These are phyloP conservation scores for Fusarium zealandicum DNA, from an alignment of 2,329 filamentous ascomycete genomes.

Conservation along the genomic window DNA sequence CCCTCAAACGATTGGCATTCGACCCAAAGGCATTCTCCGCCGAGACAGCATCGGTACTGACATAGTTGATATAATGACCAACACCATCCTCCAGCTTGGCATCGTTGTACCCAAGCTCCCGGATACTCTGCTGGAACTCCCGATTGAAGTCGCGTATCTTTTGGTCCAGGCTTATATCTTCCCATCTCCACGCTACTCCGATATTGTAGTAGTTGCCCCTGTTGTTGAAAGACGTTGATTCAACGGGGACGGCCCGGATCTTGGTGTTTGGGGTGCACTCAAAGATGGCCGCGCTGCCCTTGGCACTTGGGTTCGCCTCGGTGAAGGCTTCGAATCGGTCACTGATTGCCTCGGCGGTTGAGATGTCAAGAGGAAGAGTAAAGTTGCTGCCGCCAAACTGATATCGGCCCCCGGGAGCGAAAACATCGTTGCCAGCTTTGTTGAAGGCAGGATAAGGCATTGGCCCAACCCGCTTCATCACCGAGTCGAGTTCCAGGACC, in stretches of 20 bases:
- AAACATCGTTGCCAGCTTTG: constrained; percentile 46
- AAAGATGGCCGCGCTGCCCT: constrained; percentile 28
- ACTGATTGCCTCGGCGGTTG: constrained; percentile 31
- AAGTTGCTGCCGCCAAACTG: constrained; percentile 54
- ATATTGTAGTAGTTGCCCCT: constrained; percentile 37
- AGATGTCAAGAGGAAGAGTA: constrained; percentile 47
- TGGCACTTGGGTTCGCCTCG: constrained; percentile 16
- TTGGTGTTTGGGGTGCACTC: constrained; percentile 30
- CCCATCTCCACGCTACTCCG: constrained; percentile 29
- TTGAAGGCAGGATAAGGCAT: constrained; percentile 54
- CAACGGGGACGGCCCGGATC: constrained; percentile 20
- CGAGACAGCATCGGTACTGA: constrained; percentile 18
- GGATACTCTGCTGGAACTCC: constrained; percentile 26
- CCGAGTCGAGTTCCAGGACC: constrained; percentile 48
- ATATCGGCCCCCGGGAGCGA: constrained; percentile 48
- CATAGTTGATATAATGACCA: constrained; percentile 34
- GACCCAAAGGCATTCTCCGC: constrained; percentile 33
- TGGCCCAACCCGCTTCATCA: constrained; percentile 47
- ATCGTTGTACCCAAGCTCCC: constrained; percentile 35
- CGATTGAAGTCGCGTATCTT: constrained; percentile 35
- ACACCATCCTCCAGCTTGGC: constrained; percentile 22
- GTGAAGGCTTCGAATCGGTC: constrained; percentile 27
- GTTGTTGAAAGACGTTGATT: constrained; percentile 36
- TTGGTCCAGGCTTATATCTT: constrained; percentile 23
- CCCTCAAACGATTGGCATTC: constrained; percentile 24